Base-by-base conservation (phyloP, 805 yeast genomes). In the Scheffersomyces ergatensis region DNA sequence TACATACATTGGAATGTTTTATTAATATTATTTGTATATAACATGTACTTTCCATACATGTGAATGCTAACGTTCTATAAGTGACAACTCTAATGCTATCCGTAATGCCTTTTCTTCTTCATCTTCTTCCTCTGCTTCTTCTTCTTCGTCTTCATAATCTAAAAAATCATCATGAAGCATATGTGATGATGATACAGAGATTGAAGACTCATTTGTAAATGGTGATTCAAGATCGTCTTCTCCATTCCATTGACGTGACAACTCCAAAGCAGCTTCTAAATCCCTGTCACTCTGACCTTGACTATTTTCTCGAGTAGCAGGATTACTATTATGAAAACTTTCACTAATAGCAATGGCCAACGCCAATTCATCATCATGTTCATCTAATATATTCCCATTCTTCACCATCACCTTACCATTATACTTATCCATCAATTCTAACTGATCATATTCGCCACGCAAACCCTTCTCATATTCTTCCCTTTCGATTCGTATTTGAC, bases 271-370 rank as follows among this genome's bases (percentile, higher is more conserved):
- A 33, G 36, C n/a, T 31, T 47, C 47, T 8, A 70, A 47, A 8
- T 67, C 66, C n/a, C 52, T 58, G 31, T 67, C 75, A 18, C 13
- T 13, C 5, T 30, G 5, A 15, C 25, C 33, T n/a, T 19, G 29
- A 36, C 17, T 19, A 34, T 34, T 16, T 15, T 25, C 31, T 16
- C 34, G 14, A 7, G 33, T 6, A 15, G n/a, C 13, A 33, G 23
- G 23, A 16, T 32, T 27, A 14, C 37, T 36, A 18, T 46, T 43
- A 18, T 38, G 45, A 24, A 38, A 44, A 40, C 68, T 63, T 47
- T 57, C 51, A 38, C 69, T 63, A 46, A 75, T 43, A 3, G 78
- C 77, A 34, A 74, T 39, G 1, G 76, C 77, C 49, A 70, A 51
- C 19, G 63, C 58, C 20, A 68, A 46, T 41, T 68, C 72, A 21